Evolutionary conservation across 2,329 filamentous ascomycete genomes (phyloP), one percentile per base, ranked within the genome.

Genomic region (Trichoderma sp.): DNA sequence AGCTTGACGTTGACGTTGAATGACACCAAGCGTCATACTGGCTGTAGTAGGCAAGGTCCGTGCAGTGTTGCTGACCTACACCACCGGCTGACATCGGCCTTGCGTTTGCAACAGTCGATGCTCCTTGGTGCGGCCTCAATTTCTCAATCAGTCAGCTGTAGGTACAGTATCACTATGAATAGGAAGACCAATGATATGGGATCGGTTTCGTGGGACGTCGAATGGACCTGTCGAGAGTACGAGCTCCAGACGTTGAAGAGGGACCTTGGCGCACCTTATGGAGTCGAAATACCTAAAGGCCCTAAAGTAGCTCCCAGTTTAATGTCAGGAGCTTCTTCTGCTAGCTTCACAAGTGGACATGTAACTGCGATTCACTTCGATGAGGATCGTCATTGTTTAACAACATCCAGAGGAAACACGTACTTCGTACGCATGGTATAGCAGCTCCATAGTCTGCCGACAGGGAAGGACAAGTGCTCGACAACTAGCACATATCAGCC

Each of bases 331-430:
- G 30, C 39, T 45, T 34, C 43, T 43, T 62, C 58, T 52, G 44
- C 48, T 50, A 41, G 48, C 59, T 34, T 19, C 2, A 43, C 34
- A 39, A 14, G 34, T 39, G 2, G 15, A 43, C 47, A 17, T 52
- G 47, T 14, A 12, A 3, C 10, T 39, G 1, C 12, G 34, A 39
- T 39, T 3, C 2, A 39, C 7, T 12, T 52, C 54, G 47, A 24
- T 52, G 45, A 19, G 21, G 47, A 54, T 62, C 48, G 39, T 39
- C 48, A 34, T 39, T n/a, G 41, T 39, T 54, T 48, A 41, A 34
- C 39, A 30, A 54, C 19, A 34, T 17, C 17, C 34, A 24, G 5
- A 52, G 48, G 4, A 7, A 52, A 39, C 12, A 14, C 34, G 34
- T 39, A 39, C 34, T 9, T 39, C 34, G 34, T 12, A 39, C 34